Evolutionary conservation across 495 filamentous ascomycete genomes (phyloP).

Genomic region (Aspergillus ostianus): DNA sequence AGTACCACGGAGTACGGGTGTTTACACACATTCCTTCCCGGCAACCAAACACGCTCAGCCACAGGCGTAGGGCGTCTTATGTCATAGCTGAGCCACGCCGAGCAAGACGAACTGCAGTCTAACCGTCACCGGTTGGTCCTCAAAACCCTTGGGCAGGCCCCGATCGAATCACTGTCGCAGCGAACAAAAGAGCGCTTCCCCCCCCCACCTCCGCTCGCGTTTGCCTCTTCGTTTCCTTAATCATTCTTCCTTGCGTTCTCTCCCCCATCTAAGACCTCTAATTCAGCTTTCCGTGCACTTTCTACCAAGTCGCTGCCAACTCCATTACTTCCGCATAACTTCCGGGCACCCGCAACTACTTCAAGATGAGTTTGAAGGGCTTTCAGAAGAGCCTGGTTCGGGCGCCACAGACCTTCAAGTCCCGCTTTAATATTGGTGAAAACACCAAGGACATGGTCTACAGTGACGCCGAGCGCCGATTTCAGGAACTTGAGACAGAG

Average conservation of each 20-base stretch:
- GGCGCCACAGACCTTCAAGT: constrained; percentile 87
- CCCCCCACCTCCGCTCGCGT: constrained; percentile 12
- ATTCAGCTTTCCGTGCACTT: constrained; percentile 7
- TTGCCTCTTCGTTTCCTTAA: background rate
- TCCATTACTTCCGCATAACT: background rate
- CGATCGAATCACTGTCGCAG: background rate
- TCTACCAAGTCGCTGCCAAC: background rate
- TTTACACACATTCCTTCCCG: background rate
- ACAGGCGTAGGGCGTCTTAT: constrained; percentile 23
- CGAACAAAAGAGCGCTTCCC: constrained; percentile 11
- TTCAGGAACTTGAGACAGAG: constrained; percentile 90
- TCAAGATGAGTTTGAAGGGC: constrained; percentile 91
- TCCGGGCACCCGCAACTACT: constrained; percentile 6
- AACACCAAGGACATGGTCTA: constrained; percentile 93
- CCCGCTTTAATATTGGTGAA: constrained; percentile 90
- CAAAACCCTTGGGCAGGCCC: background rate
- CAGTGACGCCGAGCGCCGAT: constrained; percentile 89
- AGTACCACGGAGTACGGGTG: background rate
- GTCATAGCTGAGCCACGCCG: constrained; percentile 35
- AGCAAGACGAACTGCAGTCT: constrained; percentile 22
- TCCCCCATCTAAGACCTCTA: background rate
- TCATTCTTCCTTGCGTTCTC: background rate
- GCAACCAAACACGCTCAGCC: constrained; percentile 1
- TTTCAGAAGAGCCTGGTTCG: constrained; percentile 85
- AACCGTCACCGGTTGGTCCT: constrained; percentile 22